These are phyloP conservation scores for Cladosporium sp. DNA, from an alignment of 2,329 filamentous ascomycete genomes.

Conservation along the genomic window DNA sequence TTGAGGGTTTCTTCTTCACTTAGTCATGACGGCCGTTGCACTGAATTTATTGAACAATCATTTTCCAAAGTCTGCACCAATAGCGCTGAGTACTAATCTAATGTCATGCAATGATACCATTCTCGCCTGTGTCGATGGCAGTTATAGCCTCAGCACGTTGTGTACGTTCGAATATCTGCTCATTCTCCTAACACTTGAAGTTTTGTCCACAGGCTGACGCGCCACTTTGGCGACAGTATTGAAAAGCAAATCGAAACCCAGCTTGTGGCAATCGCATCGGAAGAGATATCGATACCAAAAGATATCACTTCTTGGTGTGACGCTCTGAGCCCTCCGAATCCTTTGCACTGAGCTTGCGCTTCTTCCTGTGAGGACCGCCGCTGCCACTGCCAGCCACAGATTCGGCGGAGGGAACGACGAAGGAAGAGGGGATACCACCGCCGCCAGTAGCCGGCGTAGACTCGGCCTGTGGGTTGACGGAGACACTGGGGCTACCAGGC, in stretches of 20 bases:
- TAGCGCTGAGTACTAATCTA: not conserved
- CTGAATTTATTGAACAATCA: not conserved
- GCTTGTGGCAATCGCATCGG: not conserved
- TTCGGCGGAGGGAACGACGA: no score
- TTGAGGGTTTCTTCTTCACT: not conserved
- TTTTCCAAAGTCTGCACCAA: not conserved
- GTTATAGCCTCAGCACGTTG: not conserved
- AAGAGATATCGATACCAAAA: not conserved
- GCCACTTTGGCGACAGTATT: not conserved
- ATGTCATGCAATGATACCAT: not conserved
- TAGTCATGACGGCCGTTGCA: not conserved
- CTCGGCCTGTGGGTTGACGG: not conserved
- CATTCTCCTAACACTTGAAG: not conserved
- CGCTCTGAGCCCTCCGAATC: not conserved
- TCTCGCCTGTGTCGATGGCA: not conserved
- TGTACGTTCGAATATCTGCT: not conserved
- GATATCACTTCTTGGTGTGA: not conserved
- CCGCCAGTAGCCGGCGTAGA: not conserved
- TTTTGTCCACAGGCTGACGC: not conserved
- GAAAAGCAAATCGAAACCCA: not conserved
- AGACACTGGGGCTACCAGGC: not conserved
- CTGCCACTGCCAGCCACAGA: not conserved
- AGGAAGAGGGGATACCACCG: not conserved
- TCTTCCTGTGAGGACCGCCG: not conserved
- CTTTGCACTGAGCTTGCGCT: not conserved